Evolutionary conservation across 1,284 basidiomycete genomes (phyloP), one percentile per base, ranked within the genome.

Genomic region (Cryptococcus wingfieldii): DNA sequence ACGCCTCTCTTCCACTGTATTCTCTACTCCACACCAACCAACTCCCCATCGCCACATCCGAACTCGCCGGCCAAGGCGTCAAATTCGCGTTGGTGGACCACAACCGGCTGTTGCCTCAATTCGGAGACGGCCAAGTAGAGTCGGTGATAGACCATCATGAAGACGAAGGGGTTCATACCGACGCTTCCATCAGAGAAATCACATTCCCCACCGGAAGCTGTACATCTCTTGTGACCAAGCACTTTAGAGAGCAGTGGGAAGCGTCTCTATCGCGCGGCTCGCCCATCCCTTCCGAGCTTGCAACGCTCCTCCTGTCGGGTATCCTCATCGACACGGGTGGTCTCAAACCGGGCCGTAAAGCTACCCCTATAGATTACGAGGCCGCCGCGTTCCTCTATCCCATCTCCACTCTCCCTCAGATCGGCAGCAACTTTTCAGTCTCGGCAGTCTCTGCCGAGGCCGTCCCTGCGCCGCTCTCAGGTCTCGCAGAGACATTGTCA

Each of bases 111-210:
- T 78, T 80, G n/a, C 69, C 82, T 0, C 67, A 69, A 4, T 88
- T 87, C 68, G 67, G 77, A 2, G 54, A 48, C 5, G 70, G 76
- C 28, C 75, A 56, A 5, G 90, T 98, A 5, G 79, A 84, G 1
- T 85, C 87, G 2, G 80, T 98, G 51, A 78, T 98, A n/a, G 95
- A 98, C 73, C 95, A 98, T 71, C 94, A 98, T 73, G 85, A 83
- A 43, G 93, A 98, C 75, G 93, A 94, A 64, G 81, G 82, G 0
- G 77, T 81, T 3, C 84, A 95, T 71, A 70, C 70, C 5, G 55
- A 66, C 38, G 89, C 90, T 0, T 71, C 80, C 10, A 85, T 88
- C 3, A 83, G 92, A 18, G 75, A 84, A 51, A 81, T 96, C 54
- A 72, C 77, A 43, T 66, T 72, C 4, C 76, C 76, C 4, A 83